Conservation (phyloP, 805 yeast genomes). For the Candida pini region DNA sequence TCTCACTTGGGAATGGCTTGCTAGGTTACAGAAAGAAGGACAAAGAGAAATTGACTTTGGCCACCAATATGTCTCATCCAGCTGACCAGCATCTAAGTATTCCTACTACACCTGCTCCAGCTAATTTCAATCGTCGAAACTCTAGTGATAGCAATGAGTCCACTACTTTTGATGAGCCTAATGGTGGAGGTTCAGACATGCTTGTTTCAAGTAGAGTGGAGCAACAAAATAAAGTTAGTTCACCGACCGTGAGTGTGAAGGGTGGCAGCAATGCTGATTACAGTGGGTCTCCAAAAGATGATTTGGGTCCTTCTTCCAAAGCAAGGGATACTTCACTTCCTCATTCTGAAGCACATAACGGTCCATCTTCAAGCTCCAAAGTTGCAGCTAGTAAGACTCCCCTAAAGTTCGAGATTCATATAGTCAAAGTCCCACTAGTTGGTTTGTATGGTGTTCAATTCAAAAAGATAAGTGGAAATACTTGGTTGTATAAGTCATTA, state of each 20-base stretch:
- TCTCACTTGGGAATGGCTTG: conserved; percentile 55
- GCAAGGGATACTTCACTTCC: conserved; percentile 1
- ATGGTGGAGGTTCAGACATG: conserved; percentile 50
- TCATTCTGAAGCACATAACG: conserved; percentile 4
- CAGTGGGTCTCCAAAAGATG: conserved; percentile 1
- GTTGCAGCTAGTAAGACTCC: conserved; percentile 43
- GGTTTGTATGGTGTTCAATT: conserved; percentile 92
- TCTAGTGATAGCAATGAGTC: conserved; percentile 55
- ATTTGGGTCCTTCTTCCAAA: not conserved
- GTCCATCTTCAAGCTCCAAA: conserved; percentile 6
- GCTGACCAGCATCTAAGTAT: conserved; percentile 38
- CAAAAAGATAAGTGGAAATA: conserved; percentile 87
- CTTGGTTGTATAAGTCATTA: conserved; percentile 89
- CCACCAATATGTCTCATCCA: conserved; percentile 29
- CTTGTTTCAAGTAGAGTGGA: conserved; percentile 53
- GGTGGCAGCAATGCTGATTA: conserved; percentile 3
- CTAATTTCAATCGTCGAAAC: conserved; percentile 31
- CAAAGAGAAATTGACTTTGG: conserved; percentile 30
- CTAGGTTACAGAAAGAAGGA: conserved; percentile 41
- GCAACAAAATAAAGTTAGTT: conserved; percentile 31
- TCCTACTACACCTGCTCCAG: conserved; percentile 35
- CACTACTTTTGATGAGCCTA: conserved; percentile 47
- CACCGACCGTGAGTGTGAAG: conserved; percentile 11
- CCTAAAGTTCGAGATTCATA: conserved; percentile 81
- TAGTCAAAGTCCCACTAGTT: conserved; percentile 87